A percentile compares a stretch with the other conserved stretches of the same genome.
Conservation (phyloP, 768 basidiomycete genomes). For the Candolleomyces eurysporus region DNA sequence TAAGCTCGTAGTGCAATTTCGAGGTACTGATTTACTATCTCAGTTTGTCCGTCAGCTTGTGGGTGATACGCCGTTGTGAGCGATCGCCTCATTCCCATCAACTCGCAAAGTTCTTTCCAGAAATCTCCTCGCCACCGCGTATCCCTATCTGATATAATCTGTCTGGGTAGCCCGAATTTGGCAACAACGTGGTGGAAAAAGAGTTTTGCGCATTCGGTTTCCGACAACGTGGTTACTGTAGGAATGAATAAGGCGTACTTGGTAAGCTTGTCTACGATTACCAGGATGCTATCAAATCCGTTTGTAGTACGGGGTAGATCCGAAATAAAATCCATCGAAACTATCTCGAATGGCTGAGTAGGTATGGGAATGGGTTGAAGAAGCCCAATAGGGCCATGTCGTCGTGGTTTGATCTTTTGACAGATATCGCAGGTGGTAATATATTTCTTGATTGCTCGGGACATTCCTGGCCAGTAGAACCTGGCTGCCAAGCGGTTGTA, state of each 20-base stretch:
- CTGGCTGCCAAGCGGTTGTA: conserved; percentile 18
- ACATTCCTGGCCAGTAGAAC: conserved; percentile 34
- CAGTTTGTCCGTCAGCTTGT: conserved; percentile 36
- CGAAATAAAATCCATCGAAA: conserved; percentile 35
- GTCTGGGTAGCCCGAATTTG: conserved; percentile 21
- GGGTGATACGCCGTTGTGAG: conserved; percentile 28
- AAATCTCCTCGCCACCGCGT: conserved; percentile 22
- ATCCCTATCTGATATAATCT: conserved; percentile 29
- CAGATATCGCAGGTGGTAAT: too few species aligned
- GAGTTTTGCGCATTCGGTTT: conserved; percentile 24
- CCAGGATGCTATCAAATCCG: conserved; percentile 27
- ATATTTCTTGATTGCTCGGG: neutral
- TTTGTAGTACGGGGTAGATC: conserved; percentile 26
- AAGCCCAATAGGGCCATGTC: too few species aligned
- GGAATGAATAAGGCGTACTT: conserved; percentile 45
- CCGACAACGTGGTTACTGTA: conserved; percentile 17
- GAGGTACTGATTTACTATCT: conserved; percentile 29
- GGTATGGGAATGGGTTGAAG: too few species aligned
- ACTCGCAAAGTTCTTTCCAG: conserved; percentile 23
- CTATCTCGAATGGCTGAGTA: conserved; percentile 18
- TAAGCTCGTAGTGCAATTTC: conserved; percentile 28
- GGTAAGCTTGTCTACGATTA: conserved; percentile 34
- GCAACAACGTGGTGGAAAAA: conserved; percentile 27
- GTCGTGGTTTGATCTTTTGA: too few species aligned
- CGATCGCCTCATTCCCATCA: conserved; percentile 22